Evolutionary conservation across 2,329 filamentous ascomycete genomes (phyloP).

Genomic region (Aspergillus glaucus): DNA sequence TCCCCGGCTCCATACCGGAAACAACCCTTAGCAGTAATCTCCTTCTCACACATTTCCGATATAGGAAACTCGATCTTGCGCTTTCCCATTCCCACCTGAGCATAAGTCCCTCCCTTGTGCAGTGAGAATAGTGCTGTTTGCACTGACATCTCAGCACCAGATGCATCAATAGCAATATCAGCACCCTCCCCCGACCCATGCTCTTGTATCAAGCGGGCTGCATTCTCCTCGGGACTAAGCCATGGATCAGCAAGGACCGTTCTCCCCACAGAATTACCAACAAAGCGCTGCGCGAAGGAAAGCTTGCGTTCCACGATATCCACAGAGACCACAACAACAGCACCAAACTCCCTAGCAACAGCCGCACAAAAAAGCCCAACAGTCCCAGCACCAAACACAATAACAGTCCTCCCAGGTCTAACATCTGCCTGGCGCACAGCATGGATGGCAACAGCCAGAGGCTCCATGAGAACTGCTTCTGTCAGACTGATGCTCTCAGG

Average conservation of each 20-base stretch:
- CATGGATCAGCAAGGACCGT: background rate
- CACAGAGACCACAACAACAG: constrained; percentile 53
- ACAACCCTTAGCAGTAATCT: constrained; percentile 23
- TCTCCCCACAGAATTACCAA: constrained; percentile 10
- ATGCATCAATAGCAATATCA: constrained; percentile 35
- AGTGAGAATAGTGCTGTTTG: constrained; percentile 37
- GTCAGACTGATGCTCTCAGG: constrained; percentile 31
- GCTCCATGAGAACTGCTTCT: constrained; percentile 42
- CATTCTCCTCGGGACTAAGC: constrained; percentile 12
- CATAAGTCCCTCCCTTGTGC: constrained; percentile 18
- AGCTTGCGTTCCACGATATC: constrained; percentile 56
- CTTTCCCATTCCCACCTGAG: constrained; percentile 30
- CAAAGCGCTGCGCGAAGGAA: constrained; percentile 41
- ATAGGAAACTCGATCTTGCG: constrained; percentile 30
- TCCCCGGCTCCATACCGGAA: constrained; percentile 26
- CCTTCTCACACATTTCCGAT: constrained; percentile 26
- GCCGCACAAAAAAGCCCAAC: constrained; percentile 57
- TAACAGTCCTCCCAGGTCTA: constrained; percentile 29
- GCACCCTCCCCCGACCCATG: constrained; percentile 31
- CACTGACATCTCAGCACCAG: constrained; percentile 39
- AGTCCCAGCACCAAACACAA: constrained; percentile 58
- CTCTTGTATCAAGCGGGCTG: constrained; percentile 27
- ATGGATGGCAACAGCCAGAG: constrained; percentile 41
- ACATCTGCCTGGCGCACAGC: constrained; percentile 32
- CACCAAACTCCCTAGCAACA: constrained; percentile 57